Evolutionary conservation across 2,329 filamentous ascomycete species (phyloP), one percentile per base, ranked within the genome.

Genomic region (Trichothecium roseum): DNA sequence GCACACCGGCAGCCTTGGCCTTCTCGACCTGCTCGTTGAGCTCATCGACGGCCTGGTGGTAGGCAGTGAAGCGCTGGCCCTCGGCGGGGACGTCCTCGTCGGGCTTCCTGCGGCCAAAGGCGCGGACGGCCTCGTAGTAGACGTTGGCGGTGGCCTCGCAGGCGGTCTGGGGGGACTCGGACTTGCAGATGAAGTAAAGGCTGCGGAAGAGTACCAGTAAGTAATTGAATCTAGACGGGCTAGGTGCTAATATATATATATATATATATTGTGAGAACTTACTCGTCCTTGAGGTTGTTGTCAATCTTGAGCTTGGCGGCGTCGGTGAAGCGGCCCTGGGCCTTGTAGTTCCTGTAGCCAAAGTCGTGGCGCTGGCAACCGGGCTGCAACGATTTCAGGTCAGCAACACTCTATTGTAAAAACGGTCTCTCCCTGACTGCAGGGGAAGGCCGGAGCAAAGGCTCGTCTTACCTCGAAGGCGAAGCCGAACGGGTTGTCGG

Each of bases 261-360:
- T 8, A 18, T 27, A 22, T 12, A 7, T 12, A 13, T 14, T 4
- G 8, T 15, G 14, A 13, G 30, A 32, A 41, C 50, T 17, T 35
- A 57, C 54, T 59, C 56, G 3, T 42, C 41, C 40, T 55, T 54
- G 47, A 69, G 66, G 17, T 62, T 60, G 33, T 47, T 40, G 37
- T 68, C 37, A 27, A 39, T 39, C 3, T 22, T 14, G 10, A 36
- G 27, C 34, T 39, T 39, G 30, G 28, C 36, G 18, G 15, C 37
- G 18, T 32, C 30, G 27, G 20, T 36, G 34, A 39, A 39, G 14
- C 37, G 37, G 34, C 38, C 42, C 44, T 66, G 63, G 5, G 35
- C 40, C 45, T 66, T 63, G 46, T 38, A 44, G 43, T 50, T 50
- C 34, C 44, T 38, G 44, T 50, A 49, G 28, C 44, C 48, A 36